These are phyloP conservation scores for Hyphopichia wangnamkhiaoensis DNA, from an alignment of 1,139 yeast genomes.

Conservation along the genomic window DNA sequence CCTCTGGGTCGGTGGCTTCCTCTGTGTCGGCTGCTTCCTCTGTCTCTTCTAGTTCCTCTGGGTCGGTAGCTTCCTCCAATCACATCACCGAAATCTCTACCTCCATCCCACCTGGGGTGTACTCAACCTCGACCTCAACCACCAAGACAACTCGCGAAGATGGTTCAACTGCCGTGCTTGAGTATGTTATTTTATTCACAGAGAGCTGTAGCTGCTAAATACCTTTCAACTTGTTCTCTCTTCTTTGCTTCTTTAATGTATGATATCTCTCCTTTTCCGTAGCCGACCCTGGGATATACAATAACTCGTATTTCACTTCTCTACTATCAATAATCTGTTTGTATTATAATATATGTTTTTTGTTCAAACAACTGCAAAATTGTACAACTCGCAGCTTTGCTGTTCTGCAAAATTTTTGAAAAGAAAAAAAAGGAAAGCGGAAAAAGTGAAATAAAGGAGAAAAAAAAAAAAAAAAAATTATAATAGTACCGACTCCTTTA, in stretches of 20 bases:
- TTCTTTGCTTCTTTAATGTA: background rate
- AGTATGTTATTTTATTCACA: constrained; percentile 35
- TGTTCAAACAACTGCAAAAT: no score
- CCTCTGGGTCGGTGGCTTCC: constrained; percentile 1
- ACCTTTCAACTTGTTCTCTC: background rate
- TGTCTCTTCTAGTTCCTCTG: constrained; percentile 2
- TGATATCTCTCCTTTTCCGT: no score
- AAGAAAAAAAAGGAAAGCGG: no score
- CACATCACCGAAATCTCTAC: constrained; percentile 9
- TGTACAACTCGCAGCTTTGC: no score
- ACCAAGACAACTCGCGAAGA: constrained; percentile 23
- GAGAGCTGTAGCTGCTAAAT: constrained; percentile 16
- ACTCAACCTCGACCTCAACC: constrained; percentile 24
- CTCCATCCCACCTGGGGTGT: constrained; percentile 23
- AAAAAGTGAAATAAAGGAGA: no score
- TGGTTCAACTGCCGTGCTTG: constrained; percentile 33
- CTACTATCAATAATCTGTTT: no score
- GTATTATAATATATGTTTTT: no score
- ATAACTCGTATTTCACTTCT: no score
- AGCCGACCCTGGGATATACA: no score
- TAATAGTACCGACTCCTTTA: no score
- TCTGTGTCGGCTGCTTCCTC: constrained; percentile 2
- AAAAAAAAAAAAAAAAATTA: no score
- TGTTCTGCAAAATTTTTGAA: no score
- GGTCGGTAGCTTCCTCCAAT: constrained; percentile 2